Evolutionary conservation across 768 basidiomycete genomes (phyloP).

Genomic region (Boletellus ananiceps): DNA sequence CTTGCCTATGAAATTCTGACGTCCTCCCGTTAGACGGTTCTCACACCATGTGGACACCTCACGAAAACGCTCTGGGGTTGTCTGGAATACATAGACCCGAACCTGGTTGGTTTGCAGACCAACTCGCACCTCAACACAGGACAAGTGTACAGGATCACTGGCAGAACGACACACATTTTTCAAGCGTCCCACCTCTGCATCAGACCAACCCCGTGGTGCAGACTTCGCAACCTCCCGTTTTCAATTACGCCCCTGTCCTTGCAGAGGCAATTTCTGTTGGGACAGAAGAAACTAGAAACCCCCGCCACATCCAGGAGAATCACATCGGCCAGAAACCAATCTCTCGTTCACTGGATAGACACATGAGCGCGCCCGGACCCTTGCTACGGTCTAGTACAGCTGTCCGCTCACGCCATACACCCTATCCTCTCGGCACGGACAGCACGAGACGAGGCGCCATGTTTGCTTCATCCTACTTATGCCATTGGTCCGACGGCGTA

Average conservation of each 20-base stretch:
- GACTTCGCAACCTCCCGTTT: neutral
- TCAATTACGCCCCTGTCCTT: neutral
- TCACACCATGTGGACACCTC: neutral
- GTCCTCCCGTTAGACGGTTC: neutral
- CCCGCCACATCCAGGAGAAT: neutral
- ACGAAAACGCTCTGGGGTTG: conserved; percentile 1
- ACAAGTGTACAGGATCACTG: neutral
- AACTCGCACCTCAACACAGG: neutral
- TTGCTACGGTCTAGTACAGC: neutral
- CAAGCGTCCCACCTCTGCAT: neutral
- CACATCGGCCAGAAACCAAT: neutral
- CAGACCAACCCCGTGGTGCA: neutral
- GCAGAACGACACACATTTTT: neutral
- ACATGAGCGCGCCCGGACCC: neutral
- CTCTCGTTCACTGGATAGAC: neutral
- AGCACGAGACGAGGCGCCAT: neutral
- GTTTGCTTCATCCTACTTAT: neutral
- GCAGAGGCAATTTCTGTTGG: neutral
- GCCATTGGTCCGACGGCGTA: conserved; percentile 10
- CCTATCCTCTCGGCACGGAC: conserved; percentile 3
- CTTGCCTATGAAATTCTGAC: neutral
- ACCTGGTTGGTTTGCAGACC: neutral
- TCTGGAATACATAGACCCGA: neutral
- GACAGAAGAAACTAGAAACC: neutral
- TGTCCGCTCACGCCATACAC: neutral